Conservation (phyloP, 345 rosid genomes). For the Erodium maritimum region DNA sequence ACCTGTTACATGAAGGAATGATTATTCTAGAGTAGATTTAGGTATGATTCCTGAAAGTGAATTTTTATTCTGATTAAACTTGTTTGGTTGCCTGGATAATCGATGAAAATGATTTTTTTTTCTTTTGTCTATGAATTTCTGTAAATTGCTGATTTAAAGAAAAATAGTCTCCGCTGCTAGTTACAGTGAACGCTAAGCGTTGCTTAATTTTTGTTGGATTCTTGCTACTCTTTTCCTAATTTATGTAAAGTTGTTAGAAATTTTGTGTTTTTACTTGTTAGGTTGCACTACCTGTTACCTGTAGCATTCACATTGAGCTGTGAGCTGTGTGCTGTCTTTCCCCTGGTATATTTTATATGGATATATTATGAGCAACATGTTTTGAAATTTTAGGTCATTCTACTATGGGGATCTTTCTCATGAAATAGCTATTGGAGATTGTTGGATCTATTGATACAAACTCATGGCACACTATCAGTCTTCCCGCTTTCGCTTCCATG, state of each 20-base stretch:
- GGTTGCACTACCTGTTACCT: not conserved
- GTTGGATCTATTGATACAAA: not conserved
- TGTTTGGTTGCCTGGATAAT: not conserved
- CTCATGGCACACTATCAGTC: not conserved
- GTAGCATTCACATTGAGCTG: not conserved
- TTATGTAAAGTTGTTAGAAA: not conserved
- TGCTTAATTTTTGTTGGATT: not conserved
- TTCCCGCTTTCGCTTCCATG: not conserved
- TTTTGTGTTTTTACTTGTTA: too few species aligned
- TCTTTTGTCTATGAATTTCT: too few species aligned
- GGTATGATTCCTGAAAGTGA: not conserved
- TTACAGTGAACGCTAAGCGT: not conserved
- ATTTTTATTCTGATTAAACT: not conserved
- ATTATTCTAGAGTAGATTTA: not conserved
- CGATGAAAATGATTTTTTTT: not conserved
- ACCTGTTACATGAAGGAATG: not conserved
- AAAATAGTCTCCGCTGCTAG: not conserved
- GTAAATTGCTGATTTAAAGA: not conserved
- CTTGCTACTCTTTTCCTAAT: not conserved
- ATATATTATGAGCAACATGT: not conserved
- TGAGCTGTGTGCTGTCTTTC: not conserved
- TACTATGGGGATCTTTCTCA: not conserved
- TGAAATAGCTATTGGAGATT: not conserved
- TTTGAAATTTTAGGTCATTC: not conserved
- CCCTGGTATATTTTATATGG: not conserved